Conservation (phyloP, 306 rosid species). For the Trifolium repens region DNA sequence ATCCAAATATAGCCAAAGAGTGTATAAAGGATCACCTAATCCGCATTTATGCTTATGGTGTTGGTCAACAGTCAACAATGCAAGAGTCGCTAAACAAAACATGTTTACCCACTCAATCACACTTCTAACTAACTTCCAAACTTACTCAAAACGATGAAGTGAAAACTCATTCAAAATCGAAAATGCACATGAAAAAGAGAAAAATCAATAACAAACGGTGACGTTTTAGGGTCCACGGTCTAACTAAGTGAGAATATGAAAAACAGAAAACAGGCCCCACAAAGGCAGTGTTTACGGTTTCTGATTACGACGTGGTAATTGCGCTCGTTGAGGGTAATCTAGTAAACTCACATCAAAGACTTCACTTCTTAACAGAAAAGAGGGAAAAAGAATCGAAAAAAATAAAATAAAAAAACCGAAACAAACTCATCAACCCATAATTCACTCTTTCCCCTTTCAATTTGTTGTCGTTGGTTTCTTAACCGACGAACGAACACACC, state of each 20-base stretch:
- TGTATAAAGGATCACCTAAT: too few relatives aligned
- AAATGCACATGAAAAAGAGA: too few relatives aligned
- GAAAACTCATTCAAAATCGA: too few relatives aligned
- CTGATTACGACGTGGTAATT: slow-evolving; percentile 48
- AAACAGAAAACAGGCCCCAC: slow-evolving; percentile 25
- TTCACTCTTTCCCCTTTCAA: slow-evolving; percentile 26
- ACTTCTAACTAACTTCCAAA: too few relatives aligned
- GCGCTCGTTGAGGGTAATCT: slow-evolving; percentile 37
- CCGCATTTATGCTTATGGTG: too few relatives aligned
- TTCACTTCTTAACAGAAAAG: slow-evolving; percentile 74
- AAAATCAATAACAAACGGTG: too few relatives aligned
- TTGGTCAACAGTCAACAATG: too few relatives aligned
- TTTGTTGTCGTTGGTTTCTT: slow-evolving; percentile 25
- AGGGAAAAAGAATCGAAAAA: background rate
- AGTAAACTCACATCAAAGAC: slow-evolving; percentile 13
- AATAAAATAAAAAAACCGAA: slow-evolving; percentile 44
- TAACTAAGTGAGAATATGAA: background rate
- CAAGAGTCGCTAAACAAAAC: too few relatives aligned
- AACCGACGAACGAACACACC: slow-evolving; percentile 23
- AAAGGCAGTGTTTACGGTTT: slow-evolving; percentile 43
- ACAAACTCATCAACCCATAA: slow-evolving; percentile 52
- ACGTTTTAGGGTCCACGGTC: background rate
- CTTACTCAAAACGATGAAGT: too few relatives aligned
- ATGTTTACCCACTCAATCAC: too few relatives aligned
- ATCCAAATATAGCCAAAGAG: too few relatives aligned